These are phyloP conservation scores for Skeletonema marinoi DNA, from an alignment of 108 stramenopile species.

Conservation along the genomic window DNA sequence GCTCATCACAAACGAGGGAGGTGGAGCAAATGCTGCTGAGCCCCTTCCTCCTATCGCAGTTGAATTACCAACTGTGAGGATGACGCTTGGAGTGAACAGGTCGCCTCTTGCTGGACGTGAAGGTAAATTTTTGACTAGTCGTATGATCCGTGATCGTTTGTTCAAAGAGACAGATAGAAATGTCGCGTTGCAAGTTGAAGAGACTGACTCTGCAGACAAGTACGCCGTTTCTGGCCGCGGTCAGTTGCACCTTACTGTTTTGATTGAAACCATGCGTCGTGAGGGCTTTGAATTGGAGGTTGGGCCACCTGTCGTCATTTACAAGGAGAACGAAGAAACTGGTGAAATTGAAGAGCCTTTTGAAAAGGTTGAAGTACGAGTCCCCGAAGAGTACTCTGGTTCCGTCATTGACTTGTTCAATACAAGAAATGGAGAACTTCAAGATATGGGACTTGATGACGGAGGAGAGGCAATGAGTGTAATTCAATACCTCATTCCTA, in stretches of 20 bases:
- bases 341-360: slow-evolving; percentile 94
- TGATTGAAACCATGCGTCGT: slow-evolving; percentile 99
- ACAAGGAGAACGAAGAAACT: slow-evolving; percentile 86
- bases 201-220: slow-evolving; percentile 93
- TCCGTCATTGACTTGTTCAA: slow-evolving; percentile 94
- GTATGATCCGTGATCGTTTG: slow-evolving; percentile 97
- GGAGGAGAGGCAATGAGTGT: slow-evolving; percentile 75
- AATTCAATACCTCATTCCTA: slow-evolving; percentile 96
- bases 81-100: slow-evolving; percentile 99
- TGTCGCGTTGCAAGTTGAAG: slow-evolving; percentile 88
- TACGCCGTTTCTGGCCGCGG: slow-evolving; percentile 98
- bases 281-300: slow-evolving; percentile 99
- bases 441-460: slow-evolving; percentile 93
- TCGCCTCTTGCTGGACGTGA: slow-evolving; percentile 97
- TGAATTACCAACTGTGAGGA: slow-evolving; percentile 98
- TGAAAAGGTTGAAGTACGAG: slow-evolving; percentile 94
- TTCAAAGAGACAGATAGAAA: slow-evolving; percentile 96
- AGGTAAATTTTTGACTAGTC: slow-evolving; percentile 95
- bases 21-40: slow-evolving; percentile 76
- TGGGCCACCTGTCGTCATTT: slow-evolving; percentile 97
- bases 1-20: slow-evolving; percentile 84
- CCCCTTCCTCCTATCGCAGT: slow-evolving; percentile 95
- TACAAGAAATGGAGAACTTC: slow-evolving; percentile 92
- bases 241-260: slow-evolving; percentile 97
- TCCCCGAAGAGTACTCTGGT: slow-evolving; percentile 94